Evolutionary conservation across 2,329 filamentous ascomycete species (phyloP).

Genomic region (Aspergillus quadrilineatus): DNA sequence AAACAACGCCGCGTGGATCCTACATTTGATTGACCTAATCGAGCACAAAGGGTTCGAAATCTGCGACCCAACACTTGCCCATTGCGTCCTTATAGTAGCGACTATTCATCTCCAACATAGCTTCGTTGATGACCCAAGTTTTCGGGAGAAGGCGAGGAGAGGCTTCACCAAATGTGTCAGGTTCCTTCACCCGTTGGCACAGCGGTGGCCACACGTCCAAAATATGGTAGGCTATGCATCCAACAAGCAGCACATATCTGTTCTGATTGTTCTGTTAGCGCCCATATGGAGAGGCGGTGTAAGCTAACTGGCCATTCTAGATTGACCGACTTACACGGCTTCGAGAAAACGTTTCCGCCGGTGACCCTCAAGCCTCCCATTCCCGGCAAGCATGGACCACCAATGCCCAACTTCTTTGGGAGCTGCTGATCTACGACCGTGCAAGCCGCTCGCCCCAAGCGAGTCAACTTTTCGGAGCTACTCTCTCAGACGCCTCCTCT

Average conservation of each 20-base stretch:
- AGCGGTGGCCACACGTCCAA: conserved; percentile 47
- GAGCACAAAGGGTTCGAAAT: conserved; percentile 48
- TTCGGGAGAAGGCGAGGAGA: conserved; percentile 44
- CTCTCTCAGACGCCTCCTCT: conserved; percentile 19
- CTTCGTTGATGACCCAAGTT: conserved; percentile 45
- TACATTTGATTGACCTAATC: conserved; percentile 52
- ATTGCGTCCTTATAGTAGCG: conserved; percentile 54
- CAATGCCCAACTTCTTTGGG: conserved; percentile 37
- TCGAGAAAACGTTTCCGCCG: conserved; percentile 33
- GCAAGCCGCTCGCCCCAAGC: conserved; percentile 26
- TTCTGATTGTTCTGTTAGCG: neutral
- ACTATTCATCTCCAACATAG: conserved; percentile 57
- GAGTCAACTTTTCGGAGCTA: conserved; percentile 8
- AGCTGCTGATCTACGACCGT: conserved; percentile 39
- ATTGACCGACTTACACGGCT: conserved; percentile 29
- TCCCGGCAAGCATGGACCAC: conserved; percentile 31
- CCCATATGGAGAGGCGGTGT: neutral
- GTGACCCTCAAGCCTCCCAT: conserved; percentile 12
- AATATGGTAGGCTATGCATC: conserved; percentile 11
- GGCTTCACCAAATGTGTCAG: conserved; percentile 47
- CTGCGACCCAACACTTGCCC: conserved; percentile 50
- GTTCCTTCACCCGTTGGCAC: conserved; percentile 45
- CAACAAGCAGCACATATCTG: neutral
- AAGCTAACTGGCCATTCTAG: conserved; percentile 15
- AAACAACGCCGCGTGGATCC: conserved; percentile 54